Evolutionary conservation across 1,139 yeast species (phyloP), one percentile per base, ranked within the genome.

Genomic region (Yueomyces sp.): DNA sequence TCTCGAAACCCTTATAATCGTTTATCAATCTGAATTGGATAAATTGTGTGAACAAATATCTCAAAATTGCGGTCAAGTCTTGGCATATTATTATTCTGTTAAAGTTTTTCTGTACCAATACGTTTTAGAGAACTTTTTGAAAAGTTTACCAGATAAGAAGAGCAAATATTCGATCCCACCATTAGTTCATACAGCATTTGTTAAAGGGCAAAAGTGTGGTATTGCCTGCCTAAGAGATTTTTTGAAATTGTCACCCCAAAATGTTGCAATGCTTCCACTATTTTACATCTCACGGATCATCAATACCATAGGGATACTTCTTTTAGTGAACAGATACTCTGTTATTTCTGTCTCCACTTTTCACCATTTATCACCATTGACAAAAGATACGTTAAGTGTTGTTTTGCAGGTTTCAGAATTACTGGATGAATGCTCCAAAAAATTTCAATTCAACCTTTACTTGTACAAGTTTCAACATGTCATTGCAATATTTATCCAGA

Each of bases 21-120:
- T 46, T 19, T 53, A 51, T 25, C 49, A 52, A 37, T 36, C 32
- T 4, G 53, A 53, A 27, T 43, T 59, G 27, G 48, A 51, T 38
- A 45, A 44, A 2, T 40, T 59, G 8, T 48, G 46, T 35, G 42
- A 45, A 26, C 44, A 52, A 27, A 69, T 78, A 27, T 57, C 63
- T 3, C 52, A 59, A 4, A 62, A 64, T 32, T 68, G 73, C 43
- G 68, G 68, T 48, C 63, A 69, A 7, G 56, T 69, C 36, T 57
- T 72, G 54, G 68, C 81, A 0, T 79, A 72, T 58, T 73, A 69
- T 50, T 74, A 73, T 50, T 73, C 91, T 0, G 78, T 82, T 11
- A 85, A 81, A 51, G 89, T 91, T 0, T 81, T 77, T 55, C 63
- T 85, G 25, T 82, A 81, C 58, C 93, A 80, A 55, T 52, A 49